Base-by-base conservation (phyloP, 2,329 filamentous ascomycete species). In the Aspergillus oerlinghausenensis region DNA sequence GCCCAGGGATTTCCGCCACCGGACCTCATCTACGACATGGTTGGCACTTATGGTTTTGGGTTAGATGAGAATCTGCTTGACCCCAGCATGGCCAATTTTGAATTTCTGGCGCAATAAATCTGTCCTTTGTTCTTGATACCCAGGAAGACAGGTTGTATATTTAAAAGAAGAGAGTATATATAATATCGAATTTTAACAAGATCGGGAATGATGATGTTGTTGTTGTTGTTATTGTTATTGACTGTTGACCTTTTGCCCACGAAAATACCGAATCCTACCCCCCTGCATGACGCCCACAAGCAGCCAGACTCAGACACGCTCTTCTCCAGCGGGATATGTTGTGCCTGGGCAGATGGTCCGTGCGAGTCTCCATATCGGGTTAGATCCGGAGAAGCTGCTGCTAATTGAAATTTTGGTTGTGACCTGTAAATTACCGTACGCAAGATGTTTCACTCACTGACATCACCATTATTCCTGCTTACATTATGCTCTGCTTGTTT, bases 1-100 rank as follows among this genome's bases (percentile, higher is more conserved):
- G 72, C 72, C 1, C 73, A 75, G 54, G 72, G 72, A 7, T 74
- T 74, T 47, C 73, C 73, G 6, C 72, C 73, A 3, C 73, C 73
- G 7, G 73, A 75, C 59, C 55, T 75, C 58, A 75, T 75, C 38
- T 75, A 75, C 56, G 72, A 73, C 49, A 75, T 75, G 73, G 73
- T 75, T n/a, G 73, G 73, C 19, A 75, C 73, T 17, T 75, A 75
- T 62, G 73, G 73, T 11, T 75, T 75, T 54, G 73, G 73, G 6
- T 61, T 75, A 38, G 73, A 75, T 49, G 73, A 75, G 62, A 73
- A 75, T 57, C 58, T 75, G 52, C 64, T 75, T 43, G 73, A 75
- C 63, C 73, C 73, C 14, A 75, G 71, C 50, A 73, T 75, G 70
- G 70, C 73, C 17, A 73, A 68, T 58, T 75, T 75, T 61, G 73